Evolutionary conservation across 2,329 filamentous ascomycete species (phyloP), one percentile per base, ranked within the genome.

Genomic region (Biscogniauxia sp.): DNA sequence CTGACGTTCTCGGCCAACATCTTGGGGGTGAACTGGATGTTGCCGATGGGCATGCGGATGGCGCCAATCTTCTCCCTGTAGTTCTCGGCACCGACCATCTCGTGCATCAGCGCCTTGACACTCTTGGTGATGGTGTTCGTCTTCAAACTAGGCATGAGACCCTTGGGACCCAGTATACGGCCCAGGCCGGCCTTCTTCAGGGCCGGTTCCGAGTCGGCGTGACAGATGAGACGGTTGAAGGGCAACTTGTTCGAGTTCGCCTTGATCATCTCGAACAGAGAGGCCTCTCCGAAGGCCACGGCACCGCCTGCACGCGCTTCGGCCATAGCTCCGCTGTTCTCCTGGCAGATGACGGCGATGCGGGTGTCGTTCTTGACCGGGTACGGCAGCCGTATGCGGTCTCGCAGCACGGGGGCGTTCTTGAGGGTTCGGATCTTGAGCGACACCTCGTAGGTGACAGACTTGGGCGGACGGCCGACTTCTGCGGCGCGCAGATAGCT

Each of bases 401-500:
- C 96, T 65, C 93, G 91, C 66, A 99, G 83, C 8, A 95, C 87
- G 19, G 93, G 89, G 0, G 93, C 93, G 76, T 93, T 93, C 75
- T 93, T 94, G 68, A 87, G 82, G 1, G 94, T 93, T 71, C 89
- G 89, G 64, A 99, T 80, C 72, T 90, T 93, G 69, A 99, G 80
- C 70, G 91, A 85, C 55, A 98, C 71, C 75, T 98, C 95, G 80
- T 99, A 99, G 76, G 97, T 98, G 68, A 88, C 82, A 11, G 82
- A 80, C 2, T 84, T 82, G 2, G 91, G 89, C 54, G 88, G 84
- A 57, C 86, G 86, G 72, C 95, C 94, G 69, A 97, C 93, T 84
- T 99, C 95, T 72, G 90, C 88, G 54, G 95, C 94, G 71, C 92
- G 91, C 66, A 99, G 86, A 74, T 97, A 95, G 74, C 93, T 97